Evolutionary conservation across 2,329 filamentous ascomycete species (phyloP), one percentile per base, ranked within the genome.

Genomic region (Fusarium zealandicum): DNA sequence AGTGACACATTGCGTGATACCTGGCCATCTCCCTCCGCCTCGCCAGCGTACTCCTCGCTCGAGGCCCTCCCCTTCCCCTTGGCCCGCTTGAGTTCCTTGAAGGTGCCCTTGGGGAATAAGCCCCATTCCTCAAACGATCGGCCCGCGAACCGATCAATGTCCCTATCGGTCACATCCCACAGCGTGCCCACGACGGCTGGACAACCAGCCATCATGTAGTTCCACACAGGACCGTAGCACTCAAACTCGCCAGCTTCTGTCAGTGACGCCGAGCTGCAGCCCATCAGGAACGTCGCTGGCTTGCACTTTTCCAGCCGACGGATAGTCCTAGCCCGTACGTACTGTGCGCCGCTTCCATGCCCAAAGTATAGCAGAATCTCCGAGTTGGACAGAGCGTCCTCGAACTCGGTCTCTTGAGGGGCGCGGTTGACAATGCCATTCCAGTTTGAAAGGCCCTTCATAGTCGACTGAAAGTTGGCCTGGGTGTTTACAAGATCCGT

Each of bases 111-210:
- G 1, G 73, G 69, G 46, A 90, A 78, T 6, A 99, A 73, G 0
- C 95, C 95, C 95, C 95, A 99, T 66, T 89, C 82, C 70, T 95
- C 90, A 71, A 96, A 90, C 3, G 90, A 79, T 20, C 83, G 81
- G 28, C 88, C 86, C 0, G 93, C 90, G 72, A 96, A 96, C 14
- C 93, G 89, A 76, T 99, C 96, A 72, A 97, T 96, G 72, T 99
- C 95, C 68, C 90, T 90, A 72, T 99, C 95, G 9, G 95, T 99
- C 42, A 99, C 95, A 73, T 99, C 95, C 95, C 95, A 99, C 31
- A 99, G 80, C 13, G 93, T 97, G 38, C 92, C 95, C 2, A 98
- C 87, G 9, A 98, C 85, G 0, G 93, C 92, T 4, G 92, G 92
- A 64, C 84, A 86, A 1, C 92, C 93, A 0, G 92, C 93, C 64